Evolutionary conservation across 495 filamentous ascomycete species (phyloP).

Genomic region (Penicillium fimorum): DNA sequence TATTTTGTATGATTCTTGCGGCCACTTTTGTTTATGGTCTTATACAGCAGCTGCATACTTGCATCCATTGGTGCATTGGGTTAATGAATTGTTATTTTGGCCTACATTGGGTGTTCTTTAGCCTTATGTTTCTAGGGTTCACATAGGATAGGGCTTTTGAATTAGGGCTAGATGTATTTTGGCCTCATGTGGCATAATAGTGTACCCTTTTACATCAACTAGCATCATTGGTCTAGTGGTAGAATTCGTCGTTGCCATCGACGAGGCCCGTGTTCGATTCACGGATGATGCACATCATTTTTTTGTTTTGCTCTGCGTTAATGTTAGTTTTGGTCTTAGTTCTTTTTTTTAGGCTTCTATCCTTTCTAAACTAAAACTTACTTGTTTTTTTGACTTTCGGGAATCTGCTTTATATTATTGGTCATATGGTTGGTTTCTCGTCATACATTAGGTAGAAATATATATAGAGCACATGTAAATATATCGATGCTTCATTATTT

Average conservation of each 20-base stretch:
- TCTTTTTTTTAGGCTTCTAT: background rate
- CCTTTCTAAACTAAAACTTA: background rate
- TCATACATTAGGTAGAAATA: background rate
- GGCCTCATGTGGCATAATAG: background rate
- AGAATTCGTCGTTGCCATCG: conserved; percentile 61
- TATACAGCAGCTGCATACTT: conserved; percentile 19
- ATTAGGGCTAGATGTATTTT: background rate
- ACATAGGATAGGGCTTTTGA: background rate
- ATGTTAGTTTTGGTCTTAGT: conserved; percentile 9
- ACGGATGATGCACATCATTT: conserved; percentile 48
- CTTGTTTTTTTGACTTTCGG: too few relatives aligned
- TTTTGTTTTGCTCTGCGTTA: too few relatives aligned
- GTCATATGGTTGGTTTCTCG: too few relatives aligned
- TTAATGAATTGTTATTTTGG: conserved; percentile 15
- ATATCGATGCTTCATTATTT: background rate
- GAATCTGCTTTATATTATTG: too few relatives aligned
- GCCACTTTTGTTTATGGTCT: conserved; percentile 9
- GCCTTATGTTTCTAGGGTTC: background rate
- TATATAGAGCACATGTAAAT: background rate
- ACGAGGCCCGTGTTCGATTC: conserved; percentile 60
- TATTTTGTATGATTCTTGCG: conserved; percentile 17
- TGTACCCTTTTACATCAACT: background rate
- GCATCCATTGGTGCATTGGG: conserved; percentile 24
- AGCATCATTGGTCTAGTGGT: conserved; percentile 60
- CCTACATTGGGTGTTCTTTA: background rate